These are phyloP conservation scores for Serendipita sp. DNA, from an alignment of 768 basidiomycete species.

Conservation along the genomic window DNA sequence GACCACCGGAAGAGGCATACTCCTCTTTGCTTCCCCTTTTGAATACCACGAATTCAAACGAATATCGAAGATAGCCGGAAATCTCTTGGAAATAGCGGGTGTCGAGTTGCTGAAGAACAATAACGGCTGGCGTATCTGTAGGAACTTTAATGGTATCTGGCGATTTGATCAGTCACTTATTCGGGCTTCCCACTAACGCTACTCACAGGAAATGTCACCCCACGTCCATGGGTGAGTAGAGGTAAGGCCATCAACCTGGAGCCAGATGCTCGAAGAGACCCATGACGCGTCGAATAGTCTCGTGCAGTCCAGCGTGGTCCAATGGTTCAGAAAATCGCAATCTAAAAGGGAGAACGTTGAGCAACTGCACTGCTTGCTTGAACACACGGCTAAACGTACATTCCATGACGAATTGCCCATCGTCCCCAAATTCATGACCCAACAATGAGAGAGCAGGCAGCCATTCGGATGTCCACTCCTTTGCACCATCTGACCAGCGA, in stretches of 20 bases:
- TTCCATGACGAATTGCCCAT: slow-evolving; percentile 44
- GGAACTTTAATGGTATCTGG: slow-evolving; percentile 33
- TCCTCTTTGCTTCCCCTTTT: slow-evolving; percentile 29
- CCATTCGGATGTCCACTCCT: slow-evolving; percentile 43
- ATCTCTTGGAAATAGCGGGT: slow-evolving; percentile 35
- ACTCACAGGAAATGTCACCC: slow-evolving; percentile 35
- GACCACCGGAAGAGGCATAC: slow-evolving; percentile 14
- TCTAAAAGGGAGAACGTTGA: slow-evolving; percentile 7
- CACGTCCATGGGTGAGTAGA: slow-evolving; percentile 2
- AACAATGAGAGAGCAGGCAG: slow-evolving; percentile 26
- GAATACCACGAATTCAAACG: slow-evolving; percentile 35
- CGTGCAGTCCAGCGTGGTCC: slow-evolving; percentile 30
- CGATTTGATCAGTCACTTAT: neutral
- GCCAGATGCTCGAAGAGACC: slow-evolving; percentile 35
- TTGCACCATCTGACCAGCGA: slow-evolving; percentile 38
- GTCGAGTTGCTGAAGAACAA: slow-evolving; percentile 39
- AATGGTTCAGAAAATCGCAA: slow-evolving; percentile 18
- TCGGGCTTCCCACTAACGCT: neutral
- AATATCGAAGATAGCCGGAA: slow-evolving; percentile 29
- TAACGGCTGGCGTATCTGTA: slow-evolving; percentile 26
- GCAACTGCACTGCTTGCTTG: neutral
- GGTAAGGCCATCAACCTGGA: slow-evolving; percentile 23
- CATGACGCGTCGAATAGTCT: slow-evolving; percentile 34
- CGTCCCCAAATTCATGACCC: slow-evolving; percentile 33
- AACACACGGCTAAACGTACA: neutral